Conservation (phyloP, 1,284 basidiomycete species). For the Vanrija humicola region DNA sequence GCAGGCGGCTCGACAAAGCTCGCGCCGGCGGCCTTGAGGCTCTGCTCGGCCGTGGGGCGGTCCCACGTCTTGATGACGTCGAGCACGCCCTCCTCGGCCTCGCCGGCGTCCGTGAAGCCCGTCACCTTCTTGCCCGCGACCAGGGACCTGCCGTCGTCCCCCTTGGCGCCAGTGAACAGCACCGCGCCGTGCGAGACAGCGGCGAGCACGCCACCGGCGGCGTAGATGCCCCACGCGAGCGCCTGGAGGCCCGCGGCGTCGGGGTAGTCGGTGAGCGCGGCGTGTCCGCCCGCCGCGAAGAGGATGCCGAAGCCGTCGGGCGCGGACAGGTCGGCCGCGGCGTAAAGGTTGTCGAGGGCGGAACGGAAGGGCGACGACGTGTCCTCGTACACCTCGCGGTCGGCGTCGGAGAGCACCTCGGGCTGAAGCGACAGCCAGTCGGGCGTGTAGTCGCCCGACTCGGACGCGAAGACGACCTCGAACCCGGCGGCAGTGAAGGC, state of each 20-base stretch:
- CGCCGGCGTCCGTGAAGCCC: constrained; percentile 18
- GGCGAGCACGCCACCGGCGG: constrained; percentile 15
- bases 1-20: constrained; percentile 9
- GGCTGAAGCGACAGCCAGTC: constrained; percentile 12
- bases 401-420: constrained; percentile 13
- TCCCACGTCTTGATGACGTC: constrained; percentile 19
- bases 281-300: constrained; percentile 23
- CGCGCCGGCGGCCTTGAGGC: constrained; percentile 11
- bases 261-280: constrained; percentile 20
- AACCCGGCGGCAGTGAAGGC: constrained; percentile 19
- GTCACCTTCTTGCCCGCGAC: constrained; percentile 18
- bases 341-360: constrained; percentile 16
- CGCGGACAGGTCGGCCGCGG: constrained; percentile 9
- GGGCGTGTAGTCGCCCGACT: constrained; percentile 15
- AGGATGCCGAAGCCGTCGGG: constrained; percentile 17
- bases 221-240: constrained; percentile 12
- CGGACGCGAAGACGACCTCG: constrained; percentile 21
- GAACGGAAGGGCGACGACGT: constrained; percentile 11
- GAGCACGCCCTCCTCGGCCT: constrained; percentile 17
- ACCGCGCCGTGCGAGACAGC: constrained; percentile 21
- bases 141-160: constrained; percentile 3
- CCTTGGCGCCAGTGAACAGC: constrained; percentile 6
- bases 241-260: constrained; percentile 11
- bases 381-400: constrained; percentile 16
- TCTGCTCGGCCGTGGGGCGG: constrained; percentile 12